Evolutionary conservation across 139 green algal species (phyloP), one percentile per base, ranked within the genome.

Genomic region (Chlorella sp.): DNA sequence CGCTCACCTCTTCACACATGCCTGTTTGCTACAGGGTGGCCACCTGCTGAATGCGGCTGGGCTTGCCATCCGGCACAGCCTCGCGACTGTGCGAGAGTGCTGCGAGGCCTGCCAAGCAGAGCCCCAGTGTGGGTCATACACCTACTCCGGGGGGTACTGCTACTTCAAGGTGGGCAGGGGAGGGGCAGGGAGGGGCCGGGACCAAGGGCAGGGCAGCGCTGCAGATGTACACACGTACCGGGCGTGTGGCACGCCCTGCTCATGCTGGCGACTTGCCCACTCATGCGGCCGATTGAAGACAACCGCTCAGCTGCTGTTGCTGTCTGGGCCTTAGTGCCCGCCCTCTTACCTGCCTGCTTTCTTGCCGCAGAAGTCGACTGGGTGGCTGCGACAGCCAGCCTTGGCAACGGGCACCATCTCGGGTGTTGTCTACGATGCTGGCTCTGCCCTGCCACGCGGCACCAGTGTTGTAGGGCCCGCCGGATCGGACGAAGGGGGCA

Each of bases 351-450:
- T 28, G 64, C 64, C 60, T 18, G 60, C 60, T 34, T 22, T 11
- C 39, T 9, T 42, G 24, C 21, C 21, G 79, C 79, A 84, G 79
- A 40, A 26, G 40, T 26, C 79, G 37, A 19, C 39, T 36, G 40
- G 40, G 14, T 84, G 79, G 79, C 64, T 28, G 64, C 39, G 53
- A 64, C 16, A 57, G 64, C 32, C 81, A n/a, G 11, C 18, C 18
- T 39, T 83, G 34, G 36, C 48, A 57, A 57, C 48, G 9, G 77
- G 77, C 5, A 21, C 77, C 36, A 34, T 86, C 39, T 64, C 81
- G 12, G 81, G 81, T 21, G 53, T 86, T 30, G 81, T 86, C 57
- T 86, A 86, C 64, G 81, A 73, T n/a, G 53, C 81, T 26, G 81
- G 81, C 5, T 15, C 34, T n/a, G 28, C 14, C 30, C 53, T 28